Evolutionary conservation across 495 filamentous ascomycete species (phyloP), one percentile per base, ranked within the genome.

Genomic region (Neurospora discreta): DNA sequence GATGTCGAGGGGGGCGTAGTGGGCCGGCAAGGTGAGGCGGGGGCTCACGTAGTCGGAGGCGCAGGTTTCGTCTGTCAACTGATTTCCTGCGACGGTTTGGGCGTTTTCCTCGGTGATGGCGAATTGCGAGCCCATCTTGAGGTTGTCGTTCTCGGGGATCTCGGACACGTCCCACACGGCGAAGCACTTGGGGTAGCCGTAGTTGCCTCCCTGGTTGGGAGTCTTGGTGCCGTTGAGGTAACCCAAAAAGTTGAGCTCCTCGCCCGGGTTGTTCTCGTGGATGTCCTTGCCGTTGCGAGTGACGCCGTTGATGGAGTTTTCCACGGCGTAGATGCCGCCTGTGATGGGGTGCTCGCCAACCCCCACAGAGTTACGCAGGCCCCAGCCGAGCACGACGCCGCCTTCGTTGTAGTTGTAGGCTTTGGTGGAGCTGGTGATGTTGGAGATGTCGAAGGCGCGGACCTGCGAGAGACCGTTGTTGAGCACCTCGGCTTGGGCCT

Each of bases 231-330:
- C 81, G 71, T 87, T 86, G 9, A 91, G 80, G 69, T 82, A 85
- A 0, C 90, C 90, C 10, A 88, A 86, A 76, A 83, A 91, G 76
- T 92, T 92, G 74, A 92, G 78, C 77, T 92, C 90, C 78, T 91
- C 90, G 41, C 86, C 90, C 1, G 90, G 90, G 73, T 91, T 91
- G 71, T 90, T 84, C 74, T 87, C 76, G 74, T 90, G 88, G 71
- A 91, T 85, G 71, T 90, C 87, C 20, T 82, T 70, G 5, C 85
- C 85, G 40, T 86, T 78, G 20, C 89, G 80, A 30, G 74, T 78
- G 20, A 90, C 82, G 8, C 89, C 72, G 76, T 91, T 89, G 3
- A 85, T 87, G 23, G 85, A 88, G 75, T 91, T 91, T 78, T 92
- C 90, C 5, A 91, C 90, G n/a, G 82, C 85, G 80, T 86, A 92